Conservation (phyloP, 768 basidiomycete species). For the Russula brevipes region DNA sequence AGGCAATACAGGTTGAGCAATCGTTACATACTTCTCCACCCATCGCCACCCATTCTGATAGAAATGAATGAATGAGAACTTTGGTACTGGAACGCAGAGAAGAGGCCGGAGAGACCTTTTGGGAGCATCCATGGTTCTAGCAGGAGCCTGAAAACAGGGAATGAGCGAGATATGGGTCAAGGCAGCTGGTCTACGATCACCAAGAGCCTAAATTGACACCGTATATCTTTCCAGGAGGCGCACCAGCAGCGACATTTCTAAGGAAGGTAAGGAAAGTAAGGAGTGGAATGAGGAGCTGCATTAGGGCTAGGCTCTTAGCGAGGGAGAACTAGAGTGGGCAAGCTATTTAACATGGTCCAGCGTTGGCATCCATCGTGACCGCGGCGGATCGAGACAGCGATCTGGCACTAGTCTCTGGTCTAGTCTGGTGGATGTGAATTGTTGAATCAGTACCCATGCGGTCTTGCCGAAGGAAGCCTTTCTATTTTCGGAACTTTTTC, state of each 20-base stretch:
- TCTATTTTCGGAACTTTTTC: too few species aligned
- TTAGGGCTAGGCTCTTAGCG: neutral
- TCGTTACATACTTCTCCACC: conserved; percentile 58
- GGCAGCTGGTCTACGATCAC: conserved; percentile 29
- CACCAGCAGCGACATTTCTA: too few species aligned
- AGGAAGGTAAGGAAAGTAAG: neutral
- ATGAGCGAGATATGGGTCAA: conserved; percentile 8
- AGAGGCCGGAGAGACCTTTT: conserved; percentile 37
- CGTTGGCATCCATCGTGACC: too few species aligned
- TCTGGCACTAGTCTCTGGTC: too few species aligned
- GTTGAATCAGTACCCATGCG: too few species aligned
- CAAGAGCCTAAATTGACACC: conserved; percentile 71
- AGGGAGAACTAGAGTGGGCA: too few species aligned
- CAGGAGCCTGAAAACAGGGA: conserved; percentile 49
- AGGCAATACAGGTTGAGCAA: conserved; percentile 58
- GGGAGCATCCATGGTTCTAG: conserved; percentile 84
- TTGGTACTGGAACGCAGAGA: neutral
- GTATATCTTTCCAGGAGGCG: conserved; percentile 46
- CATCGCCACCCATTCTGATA: conserved; percentile 64
- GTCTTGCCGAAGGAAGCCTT: too few species aligned
- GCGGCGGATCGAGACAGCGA: too few species aligned
- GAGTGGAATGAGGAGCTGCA: conserved; percentile 6
- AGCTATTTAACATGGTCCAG: too few species aligned
- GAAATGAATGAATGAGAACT: neutral
- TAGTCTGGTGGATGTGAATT: too few species aligned